Percentiles rank a stretch among this genome's conserved stretches.
These are phyloP conservation scores for Pythium myriotylum DNA, from an alignment of 352 stramenopile species.

Conservation along the genomic window DNA sequence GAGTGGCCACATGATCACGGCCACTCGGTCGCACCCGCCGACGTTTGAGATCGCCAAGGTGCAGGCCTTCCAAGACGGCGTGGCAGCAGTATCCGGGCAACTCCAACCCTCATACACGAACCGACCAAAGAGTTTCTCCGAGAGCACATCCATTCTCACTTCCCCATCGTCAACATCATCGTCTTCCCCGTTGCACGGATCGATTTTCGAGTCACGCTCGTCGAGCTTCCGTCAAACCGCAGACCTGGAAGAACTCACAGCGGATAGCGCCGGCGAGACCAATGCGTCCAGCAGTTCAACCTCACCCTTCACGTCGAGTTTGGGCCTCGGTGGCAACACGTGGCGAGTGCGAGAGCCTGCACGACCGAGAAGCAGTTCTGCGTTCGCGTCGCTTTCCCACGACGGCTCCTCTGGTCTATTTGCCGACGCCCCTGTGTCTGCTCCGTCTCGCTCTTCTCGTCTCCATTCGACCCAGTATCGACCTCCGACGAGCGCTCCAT, in stretches of 20 bases:
- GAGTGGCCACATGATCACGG: conserved; percentile 40
- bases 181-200: conserved; percentile 59
- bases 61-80: conserved; percentile 60
- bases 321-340: conserved; percentile 8
- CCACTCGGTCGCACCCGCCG: conserved; percentile 49
- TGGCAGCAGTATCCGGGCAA: conserved; percentile 27
- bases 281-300: conserved; percentile 19
- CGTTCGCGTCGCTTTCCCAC: conserved; percentile 17
- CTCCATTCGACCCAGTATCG: conserved; percentile 13
- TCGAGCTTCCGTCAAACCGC: conserved; percentile 1
- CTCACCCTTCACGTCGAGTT: conserved; percentile 26
- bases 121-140: conserved; percentile 67
- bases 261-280: conserved; percentile 4
- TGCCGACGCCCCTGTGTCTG: conserved; percentile 3
- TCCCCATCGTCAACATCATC: conserved; percentile 66
- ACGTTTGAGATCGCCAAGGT: conserved; percentile 66
- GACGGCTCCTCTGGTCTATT: conserved; percentile 9
- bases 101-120: conserved; percentile 2
- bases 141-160: conserved; percentile 62
- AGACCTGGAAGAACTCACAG: conserved; percentile 8
- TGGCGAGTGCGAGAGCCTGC: conserved; percentile 22
- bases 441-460: conserved; percentile 6
- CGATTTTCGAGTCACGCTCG: conserved; percentile 45
- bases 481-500: not conserved
- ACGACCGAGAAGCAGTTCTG: conserved; percentile 27